Conservation (phyloP, 257 asterid species). For the Anisodus acutangulus region DNA sequence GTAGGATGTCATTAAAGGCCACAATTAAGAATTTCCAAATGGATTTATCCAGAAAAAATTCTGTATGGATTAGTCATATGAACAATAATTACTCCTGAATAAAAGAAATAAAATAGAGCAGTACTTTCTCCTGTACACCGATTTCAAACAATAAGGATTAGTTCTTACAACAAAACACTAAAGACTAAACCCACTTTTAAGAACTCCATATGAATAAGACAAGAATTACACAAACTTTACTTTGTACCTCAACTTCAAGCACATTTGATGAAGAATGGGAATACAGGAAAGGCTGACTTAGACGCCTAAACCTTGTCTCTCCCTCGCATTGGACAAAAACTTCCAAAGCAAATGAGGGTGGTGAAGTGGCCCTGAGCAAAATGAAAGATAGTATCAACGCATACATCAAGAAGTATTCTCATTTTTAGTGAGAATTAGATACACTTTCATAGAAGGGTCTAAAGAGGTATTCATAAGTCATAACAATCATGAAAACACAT, state of each 20-base stretch:
- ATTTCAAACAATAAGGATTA: neutral
- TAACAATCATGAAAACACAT: constrained; percentile 14
- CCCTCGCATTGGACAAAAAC: constrained; percentile 95
- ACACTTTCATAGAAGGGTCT: constrained; percentile 2
- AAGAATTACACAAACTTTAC: constrained; percentile 8
- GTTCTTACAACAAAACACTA: constrained; percentile 6
- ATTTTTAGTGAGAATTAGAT: neutral
- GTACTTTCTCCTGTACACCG: neutral
- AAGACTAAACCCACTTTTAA: neutral
- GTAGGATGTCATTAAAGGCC: neutral
- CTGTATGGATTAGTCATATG: neutral
- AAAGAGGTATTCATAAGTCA: constrained; percentile 7
- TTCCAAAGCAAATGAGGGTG: constrained; percentile 87
- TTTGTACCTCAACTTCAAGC: constrained; percentile 89
- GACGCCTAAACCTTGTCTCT: constrained; percentile 92
- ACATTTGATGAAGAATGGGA: constrained; percentile 94
- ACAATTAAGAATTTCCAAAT: constrained; percentile 11
- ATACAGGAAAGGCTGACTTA: constrained; percentile 85
- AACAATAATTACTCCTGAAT: neutral
- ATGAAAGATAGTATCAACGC: neutral
- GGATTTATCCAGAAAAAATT: neutral
- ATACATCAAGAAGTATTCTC: neutral
- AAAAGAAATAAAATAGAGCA: neutral
- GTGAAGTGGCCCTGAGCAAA: constrained; percentile 81
- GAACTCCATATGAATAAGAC: neutral